Base-by-base conservation (phyloP, 192 early-diverging fungal species). In the Coemansia sp. region DNA sequence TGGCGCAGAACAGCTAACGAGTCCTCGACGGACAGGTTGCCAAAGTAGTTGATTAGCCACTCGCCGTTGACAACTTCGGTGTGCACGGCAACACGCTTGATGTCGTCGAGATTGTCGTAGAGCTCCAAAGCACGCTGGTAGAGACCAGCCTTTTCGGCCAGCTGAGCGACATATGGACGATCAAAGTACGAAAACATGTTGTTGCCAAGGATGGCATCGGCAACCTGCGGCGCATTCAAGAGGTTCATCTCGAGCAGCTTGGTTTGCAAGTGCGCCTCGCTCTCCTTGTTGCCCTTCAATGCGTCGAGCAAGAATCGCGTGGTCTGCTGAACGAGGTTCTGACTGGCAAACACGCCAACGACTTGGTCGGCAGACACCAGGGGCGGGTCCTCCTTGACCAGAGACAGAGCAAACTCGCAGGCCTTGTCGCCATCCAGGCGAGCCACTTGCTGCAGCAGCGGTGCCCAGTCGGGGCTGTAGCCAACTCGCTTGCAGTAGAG, bases 131-230 rank as follows among this genome's bases (percentile, higher is more conserved):
- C 92, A 27, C 96, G 86, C 85, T 99, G 97, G 78, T 92, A 96
- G 36, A 99, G 84, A 16, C 97, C 97, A 39, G 97, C 96, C 89
- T 98, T 99, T 81, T 99, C 97, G 74, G 96, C 98, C 66, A 99
- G 89, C 53, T 86, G 78, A 15, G 94, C 97, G 75, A 99, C 92
- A 63, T 94, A 91, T 11, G 92, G 87, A 15, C 93, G 89, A 77
- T 99, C 97, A 79, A 98, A 99, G 74, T 97, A 93, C 31, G 91
- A 92, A 77, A 99, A 95, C 91, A 97, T 94, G 70, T 94, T 88
- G 75, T 97, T 97, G 46, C 96, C 92, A 29, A 99, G 77, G 70
- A 99, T 99, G 55, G 97, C 97, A 79, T 99, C 97, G 16, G 97
- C 97, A 20, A 99, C 97, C 72, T 98, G 97, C 36, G 97, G 97